Percentiles rank a stretch among this genome's conserved stretches.
Conservation (phyloP, 2,329 filamentous ascomycete species). For the Apiospora malaysiana region DNA sequence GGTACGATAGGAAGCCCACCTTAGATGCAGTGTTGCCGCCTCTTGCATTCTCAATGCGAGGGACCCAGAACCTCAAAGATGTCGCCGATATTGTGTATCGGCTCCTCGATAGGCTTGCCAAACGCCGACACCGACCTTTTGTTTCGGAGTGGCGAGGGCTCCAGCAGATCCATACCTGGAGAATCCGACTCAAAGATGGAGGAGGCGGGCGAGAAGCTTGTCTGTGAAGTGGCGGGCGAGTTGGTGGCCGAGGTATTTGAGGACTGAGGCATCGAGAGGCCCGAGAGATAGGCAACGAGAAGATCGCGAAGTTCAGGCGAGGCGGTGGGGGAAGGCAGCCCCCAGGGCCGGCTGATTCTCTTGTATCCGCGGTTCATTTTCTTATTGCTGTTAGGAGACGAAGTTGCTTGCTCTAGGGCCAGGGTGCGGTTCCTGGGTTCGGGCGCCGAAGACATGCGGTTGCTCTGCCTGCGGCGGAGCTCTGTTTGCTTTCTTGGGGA, state of each 20-base stretch:
- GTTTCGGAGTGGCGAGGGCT: slow-evolving; percentile 29
- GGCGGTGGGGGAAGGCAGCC: slow-evolving; percentile 27
- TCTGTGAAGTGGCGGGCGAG: slow-evolving; percentile 26
- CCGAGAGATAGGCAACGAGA: slow-evolving; percentile 30
- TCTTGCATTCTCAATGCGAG: not conserved
- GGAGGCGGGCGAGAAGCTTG: slow-evolving; percentile 19
- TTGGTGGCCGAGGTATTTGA: slow-evolving; percentile 26
- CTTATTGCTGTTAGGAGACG: slow-evolving; percentile 20
- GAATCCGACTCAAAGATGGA: slow-evolving; percentile 25
- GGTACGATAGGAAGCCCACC: not conserved
- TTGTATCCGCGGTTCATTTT: slow-evolving; percentile 34
- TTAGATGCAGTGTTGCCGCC: not conserved
- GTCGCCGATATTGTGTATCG: slow-evolving; percentile 33
- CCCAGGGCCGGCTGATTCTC: slow-evolving; percentile 34
- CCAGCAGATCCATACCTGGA: slow-evolving; percentile 30
- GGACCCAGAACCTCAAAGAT: slow-evolving; percentile 34
- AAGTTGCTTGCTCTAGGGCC: not conserved
- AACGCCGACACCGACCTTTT: slow-evolving; percentile 23
- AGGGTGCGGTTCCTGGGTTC: slow-evolving; percentile 18
- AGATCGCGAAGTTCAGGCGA: slow-evolving; percentile 31
- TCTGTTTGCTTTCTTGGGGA: slow-evolving; percentile 33
- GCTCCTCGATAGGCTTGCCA: slow-evolving; percentile 27
- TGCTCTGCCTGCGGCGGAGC: slow-evolving; percentile 31
- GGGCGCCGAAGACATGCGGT: slow-evolving; percentile 29
- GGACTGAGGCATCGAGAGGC: slow-evolving; percentile 24